Percentiles rank a stretch among this genome's conserved stretches.
Evolutionary conservation across 108 stramenopile species (phyloP).

Genomic region (Cyclotella distinguenda): DNA sequence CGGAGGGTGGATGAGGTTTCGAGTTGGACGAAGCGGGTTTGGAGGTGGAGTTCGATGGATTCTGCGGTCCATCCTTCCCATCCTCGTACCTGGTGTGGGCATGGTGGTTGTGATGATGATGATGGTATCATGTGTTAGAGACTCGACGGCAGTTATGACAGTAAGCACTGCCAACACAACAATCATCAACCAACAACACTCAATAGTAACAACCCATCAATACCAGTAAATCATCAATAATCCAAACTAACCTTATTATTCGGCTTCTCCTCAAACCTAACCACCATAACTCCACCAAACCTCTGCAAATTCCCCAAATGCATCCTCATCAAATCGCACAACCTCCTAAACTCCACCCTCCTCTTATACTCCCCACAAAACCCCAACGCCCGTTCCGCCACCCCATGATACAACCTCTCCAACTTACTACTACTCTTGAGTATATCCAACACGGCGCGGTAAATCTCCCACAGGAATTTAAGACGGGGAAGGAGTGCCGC

Average conservation of each 20-base stretch:
- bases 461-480: conserved; percentile 99
- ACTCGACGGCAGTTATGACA: too few relatives aligned
- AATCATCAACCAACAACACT: too few relatives aligned
- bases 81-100: conserved; percentile 67
- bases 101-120: neutral
- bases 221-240: too few relatives aligned
- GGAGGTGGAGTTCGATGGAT: conserved; percentile 91
- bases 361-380: conserved; percentile 91
- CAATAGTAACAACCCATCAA: too few relatives aligned
- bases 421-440: conserved; percentile 91
- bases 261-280: conserved; percentile 53
- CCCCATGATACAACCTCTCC: conserved; percentile 92
- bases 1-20: conserved; percentile 90
- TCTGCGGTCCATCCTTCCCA: conserved; percentile 96
- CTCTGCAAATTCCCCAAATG: conserved; percentile 93
- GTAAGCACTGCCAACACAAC: too few relatives aligned
- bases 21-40: conserved; percentile 95
- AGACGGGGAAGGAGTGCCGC: conserved; percentile 91
- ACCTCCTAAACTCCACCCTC: conserved; percentile 90
- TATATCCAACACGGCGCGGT: conserved; percentile 95
- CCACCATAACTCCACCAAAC: conserved; percentile 62
- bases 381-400: conserved; percentile 78
- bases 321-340: conserved; percentile 94
- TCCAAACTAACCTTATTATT: conserved; percentile 71
- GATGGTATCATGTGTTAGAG: too few relatives aligned